A percentile compares a stretch with the other conserved stretches of the same genome.
These are phyloP conservation scores for Epichloe baconii DNA, from an alignment of 2,329 filamentous ascomycete genomes.

Conservation along the genomic window DNA sequence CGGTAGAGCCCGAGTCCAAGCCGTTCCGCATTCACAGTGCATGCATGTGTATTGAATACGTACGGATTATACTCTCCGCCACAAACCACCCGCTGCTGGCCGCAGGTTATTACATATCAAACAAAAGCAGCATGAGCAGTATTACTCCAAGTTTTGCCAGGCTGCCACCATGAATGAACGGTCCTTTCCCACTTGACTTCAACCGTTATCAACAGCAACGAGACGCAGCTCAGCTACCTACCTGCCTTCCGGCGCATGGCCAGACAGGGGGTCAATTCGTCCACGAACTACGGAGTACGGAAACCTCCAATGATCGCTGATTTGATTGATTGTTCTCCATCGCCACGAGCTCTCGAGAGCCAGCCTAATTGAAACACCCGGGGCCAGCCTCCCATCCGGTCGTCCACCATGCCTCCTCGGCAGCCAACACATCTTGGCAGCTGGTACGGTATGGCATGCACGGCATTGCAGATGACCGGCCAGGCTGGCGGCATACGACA, in stretches of 20 bases:
- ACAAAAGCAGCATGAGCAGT: background rate
- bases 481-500: too few relatives aligned
- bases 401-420: too few relatives aligned
- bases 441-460: too few relatives aligned
- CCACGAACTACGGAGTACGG: background rate
- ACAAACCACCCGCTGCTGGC: too few relatives aligned
- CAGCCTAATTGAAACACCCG: background rate
- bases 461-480: too few relatives aligned
- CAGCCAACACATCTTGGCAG: too few relatives aligned
- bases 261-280: background rate
- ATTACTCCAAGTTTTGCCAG: background rate
- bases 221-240: background rate
- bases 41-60: too few relatives aligned
- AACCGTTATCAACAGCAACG: background rate
- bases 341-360: background rate
- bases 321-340: background rate
- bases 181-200: too few relatives aligned
- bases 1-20: too few relatives aligned
- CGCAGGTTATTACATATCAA: too few relatives aligned
- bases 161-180: background rate
- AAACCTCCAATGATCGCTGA: background rate
- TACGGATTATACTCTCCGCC: too few relatives aligned
- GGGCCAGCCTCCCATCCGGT: background rate
- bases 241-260: background rate
- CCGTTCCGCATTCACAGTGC: too few relatives aligned